A percentile compares a stretch with the other conserved stretches of the same genome.
Evolutionary conservation across 2,329 filamentous ascomycete species (phyloP).

Genomic region (Huntiella omanensis): DNA sequence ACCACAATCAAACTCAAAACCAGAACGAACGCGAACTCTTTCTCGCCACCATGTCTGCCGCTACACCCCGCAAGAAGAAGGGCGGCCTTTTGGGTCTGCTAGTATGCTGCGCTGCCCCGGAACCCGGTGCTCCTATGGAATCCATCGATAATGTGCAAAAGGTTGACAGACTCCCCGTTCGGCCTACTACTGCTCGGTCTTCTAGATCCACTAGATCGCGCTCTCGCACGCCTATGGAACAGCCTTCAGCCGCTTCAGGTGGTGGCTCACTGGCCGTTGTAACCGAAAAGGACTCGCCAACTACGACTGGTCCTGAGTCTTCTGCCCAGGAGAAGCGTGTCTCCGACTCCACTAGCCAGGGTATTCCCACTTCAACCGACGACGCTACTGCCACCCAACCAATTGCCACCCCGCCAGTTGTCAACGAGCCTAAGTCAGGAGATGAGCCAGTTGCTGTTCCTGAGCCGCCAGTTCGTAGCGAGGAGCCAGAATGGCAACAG

Average conservation of each 20-base stretch:
- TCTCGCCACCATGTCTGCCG: conserved; percentile 17
- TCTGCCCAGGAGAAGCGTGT: conserved; percentile 26
- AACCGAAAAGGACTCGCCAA: conserved; percentile 28
- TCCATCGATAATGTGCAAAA: conserved; percentile 36
- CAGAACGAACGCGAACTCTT: conserved; percentile 10
- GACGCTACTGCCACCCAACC: conserved; percentile 27
- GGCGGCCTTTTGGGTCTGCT: conserved; percentile 41
- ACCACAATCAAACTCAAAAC: conserved; percentile 12
- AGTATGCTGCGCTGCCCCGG: conserved; percentile 47
- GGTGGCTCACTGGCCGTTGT: conserved; percentile 21
- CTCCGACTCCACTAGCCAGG: conserved; percentile 28
- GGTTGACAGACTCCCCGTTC: conserved; percentile 35
- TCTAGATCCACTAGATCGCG: conserved; percentile 15
- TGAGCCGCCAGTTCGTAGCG: conserved; percentile 31
- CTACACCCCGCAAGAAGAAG: conserved; percentile 32
- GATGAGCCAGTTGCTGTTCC: conserved; percentile 26
- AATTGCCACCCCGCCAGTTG: conserved; percentile 15
- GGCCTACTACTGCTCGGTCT: conserved; percentile 35
- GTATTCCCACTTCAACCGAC: conserved; percentile 27
- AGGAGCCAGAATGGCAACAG: conserved; percentile 15
- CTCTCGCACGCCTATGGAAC: conserved; percentile 33
- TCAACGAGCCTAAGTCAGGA: conserved; percentile 13
- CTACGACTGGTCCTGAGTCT: conserved; percentile 17
- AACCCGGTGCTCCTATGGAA: conserved; percentile 34
- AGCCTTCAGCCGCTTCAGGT: conserved; percentile 16